These are phyloP conservation scores for Hortaea sp. DNA, from an alignment of 2,329 filamentous ascomycete genomes.

Conservation along the genomic window DNA sequence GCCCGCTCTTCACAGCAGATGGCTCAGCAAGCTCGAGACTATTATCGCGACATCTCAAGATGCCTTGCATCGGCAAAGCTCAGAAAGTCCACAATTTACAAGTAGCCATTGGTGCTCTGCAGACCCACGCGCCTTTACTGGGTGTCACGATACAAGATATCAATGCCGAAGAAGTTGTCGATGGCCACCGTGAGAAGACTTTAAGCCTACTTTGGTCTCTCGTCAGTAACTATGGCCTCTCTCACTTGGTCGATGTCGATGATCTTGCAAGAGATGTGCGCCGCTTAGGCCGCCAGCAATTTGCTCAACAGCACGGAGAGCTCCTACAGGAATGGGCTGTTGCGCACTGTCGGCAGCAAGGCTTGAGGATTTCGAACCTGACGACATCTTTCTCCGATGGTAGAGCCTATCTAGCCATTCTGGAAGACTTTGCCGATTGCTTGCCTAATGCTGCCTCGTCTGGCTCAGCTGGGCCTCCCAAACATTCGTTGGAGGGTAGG, in stretches of 20 bases:
- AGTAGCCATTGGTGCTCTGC: conserved; percentile 45
- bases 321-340: conserved; percentile 49
- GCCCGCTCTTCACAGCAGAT: conserved; percentile 17
- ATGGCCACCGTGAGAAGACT: conserved; percentile 56
- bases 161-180: conserved; percentile 49
- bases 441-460: not conserved
- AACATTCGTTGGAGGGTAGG: conserved; percentile 21
- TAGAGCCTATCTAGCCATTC: conserved; percentile 43
- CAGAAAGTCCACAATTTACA: conserved; percentile 52
- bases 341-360: conserved; percentile 38
- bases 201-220: conserved; percentile 51
- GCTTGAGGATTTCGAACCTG: conserved; percentile 42
- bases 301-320: conserved; percentile 10
- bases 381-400: conserved; percentile 50
- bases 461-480: not conserved
- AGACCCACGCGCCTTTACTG: conserved; percentile 32
- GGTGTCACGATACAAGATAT: conserved; percentile 34
- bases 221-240: conserved; percentile 47
- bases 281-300: not conserved
- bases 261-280: conserved; percentile 40
- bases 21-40: conserved; percentile 32
- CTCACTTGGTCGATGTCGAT: conserved; percentile 44
- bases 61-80: conserved; percentile 44
- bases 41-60: conserved; percentile 48
- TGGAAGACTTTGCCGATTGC: conserved; percentile 42